These are phyloP conservation scores for Quercus dentata DNA, from an alignment of 306 rosid species.

Conservation along the genomic window DNA sequence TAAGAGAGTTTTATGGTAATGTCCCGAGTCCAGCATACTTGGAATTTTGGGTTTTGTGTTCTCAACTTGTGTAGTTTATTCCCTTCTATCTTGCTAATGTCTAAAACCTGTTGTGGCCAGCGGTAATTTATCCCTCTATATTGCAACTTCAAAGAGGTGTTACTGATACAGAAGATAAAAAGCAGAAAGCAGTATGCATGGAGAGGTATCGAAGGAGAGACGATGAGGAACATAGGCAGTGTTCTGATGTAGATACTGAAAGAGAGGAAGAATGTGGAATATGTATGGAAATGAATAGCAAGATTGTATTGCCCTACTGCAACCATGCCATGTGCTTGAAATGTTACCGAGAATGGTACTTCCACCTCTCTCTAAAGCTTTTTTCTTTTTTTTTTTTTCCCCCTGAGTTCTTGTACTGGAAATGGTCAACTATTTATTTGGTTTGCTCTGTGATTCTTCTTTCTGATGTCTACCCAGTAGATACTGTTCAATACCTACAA, in stretches of 20 bases:
- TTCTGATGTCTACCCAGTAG: not conserved
- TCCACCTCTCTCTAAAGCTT: constrained; percentile 1
- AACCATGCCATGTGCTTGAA: constrained; percentile 89
- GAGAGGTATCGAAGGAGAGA: constrained; percentile 83
- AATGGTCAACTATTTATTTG: not conserved
- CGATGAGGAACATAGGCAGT: constrained; percentile 45
- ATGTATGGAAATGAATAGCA: constrained; percentile 88
- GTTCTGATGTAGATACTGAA: constrained; percentile 71
- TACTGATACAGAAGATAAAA: constrained; percentile 79
- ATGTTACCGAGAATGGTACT: constrained; percentile 93
- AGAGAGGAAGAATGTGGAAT: constrained; percentile 98
- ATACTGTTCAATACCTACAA: not conserved
- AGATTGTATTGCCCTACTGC: constrained; percentile 90
- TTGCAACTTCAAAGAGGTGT: constrained; percentile 88
- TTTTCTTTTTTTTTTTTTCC: not conserved
- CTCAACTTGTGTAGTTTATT: not conserved
- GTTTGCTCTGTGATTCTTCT: not conserved
- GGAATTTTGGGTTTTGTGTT: not conserved
- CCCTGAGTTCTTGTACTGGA: not conserved
- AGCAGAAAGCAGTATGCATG: constrained; percentile 79
- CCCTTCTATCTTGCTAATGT: constrained; percentile 15
- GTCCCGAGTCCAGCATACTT: not conserved
- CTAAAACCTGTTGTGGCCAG: constrained; percentile 41
- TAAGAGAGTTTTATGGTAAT: constrained; percentile 93
- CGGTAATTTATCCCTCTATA: constrained; percentile 84